Evolutionary conservation across 306 rosid genomes (phyloP).

Genomic region (Pyrus communis): DNA sequence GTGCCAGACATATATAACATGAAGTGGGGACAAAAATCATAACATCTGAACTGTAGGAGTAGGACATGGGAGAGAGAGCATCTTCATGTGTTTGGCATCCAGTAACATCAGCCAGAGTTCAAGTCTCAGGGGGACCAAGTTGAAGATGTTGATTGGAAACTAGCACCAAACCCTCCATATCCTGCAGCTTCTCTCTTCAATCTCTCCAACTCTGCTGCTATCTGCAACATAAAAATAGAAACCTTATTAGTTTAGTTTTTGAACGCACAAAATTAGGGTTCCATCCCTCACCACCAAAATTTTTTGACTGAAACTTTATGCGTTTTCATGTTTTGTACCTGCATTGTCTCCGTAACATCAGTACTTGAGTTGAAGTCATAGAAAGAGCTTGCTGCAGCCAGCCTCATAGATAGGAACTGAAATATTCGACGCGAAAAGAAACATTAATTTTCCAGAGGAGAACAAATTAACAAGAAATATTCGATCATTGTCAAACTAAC

Average conservation of each 20-base stretch:
- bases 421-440: conserved; percentile 1
- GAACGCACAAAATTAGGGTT: neutral
- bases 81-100: conserved; percentile 41
- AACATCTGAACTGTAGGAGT: neutral
- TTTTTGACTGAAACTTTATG: neutral
- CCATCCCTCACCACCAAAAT: neutral
- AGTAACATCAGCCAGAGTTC: conserved; percentile 35
- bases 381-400: conserved; percentile 75
- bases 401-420: conserved; percentile 94
- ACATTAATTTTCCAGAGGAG: neutral
- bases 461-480: neutral
- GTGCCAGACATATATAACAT: conserved; percentile 22
- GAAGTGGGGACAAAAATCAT: conserved; percentile 34
- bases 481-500: conserved; percentile 25
- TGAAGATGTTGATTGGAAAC: conserved; percentile 44
- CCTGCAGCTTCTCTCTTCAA: conserved; percentile 47
- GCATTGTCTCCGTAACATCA: conserved; percentile 61
- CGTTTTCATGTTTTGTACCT: conserved; percentile 28
- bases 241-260: too few relatives aligned
- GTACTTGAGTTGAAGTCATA: conserved; percentile 78
- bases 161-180: conserved; percentile 48
- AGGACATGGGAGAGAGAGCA: conserved; percentile 17
- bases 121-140: conserved; percentile 64
- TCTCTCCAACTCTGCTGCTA: conserved; percentile 56
- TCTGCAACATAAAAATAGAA: conserved; percentile 33